phyloP scores from a whole-genome alignment of 306 rosid genomes.

The Pyrus betulifolia region DNA sequence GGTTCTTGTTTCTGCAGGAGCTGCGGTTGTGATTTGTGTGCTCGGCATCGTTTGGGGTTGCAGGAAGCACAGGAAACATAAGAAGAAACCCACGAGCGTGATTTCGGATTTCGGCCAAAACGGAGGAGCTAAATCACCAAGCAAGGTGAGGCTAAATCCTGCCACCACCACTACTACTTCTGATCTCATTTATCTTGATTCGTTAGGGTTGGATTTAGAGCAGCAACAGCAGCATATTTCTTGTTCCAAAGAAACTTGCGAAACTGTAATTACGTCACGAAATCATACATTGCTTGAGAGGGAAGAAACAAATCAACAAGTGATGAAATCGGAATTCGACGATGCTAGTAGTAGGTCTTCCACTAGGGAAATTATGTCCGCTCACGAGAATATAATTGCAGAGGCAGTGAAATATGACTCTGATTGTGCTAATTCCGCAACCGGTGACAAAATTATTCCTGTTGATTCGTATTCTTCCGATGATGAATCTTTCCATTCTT shows the following conservation, averaged over 20 bases:
- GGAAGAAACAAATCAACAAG: constrained; percentile 14
- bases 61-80: constrained; percentile 43
- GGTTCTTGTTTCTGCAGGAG: constrained; percentile 50
- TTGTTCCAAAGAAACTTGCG: constrained; percentile 24
- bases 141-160: constrained; percentile 56
- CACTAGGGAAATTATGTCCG: constrained; percentile 51
- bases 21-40: constrained; percentile 39
- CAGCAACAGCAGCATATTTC: constrained; percentile 31
- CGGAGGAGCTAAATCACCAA: constrained; percentile 32
- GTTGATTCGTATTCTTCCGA: constrained; percentile 46
- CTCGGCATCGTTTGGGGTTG: constrained; percentile 46
- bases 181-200: constrained; percentile 70
- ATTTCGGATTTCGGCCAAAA: constrained; percentile 34
- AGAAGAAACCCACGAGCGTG: constrained; percentile 45
- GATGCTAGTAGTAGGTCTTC: constrained; percentile 38
- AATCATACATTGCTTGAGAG: constrained; percentile 11
- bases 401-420: constrained; percentile 39
- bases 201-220: constrained; percentile 59
- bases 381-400: constrained; percentile 33
- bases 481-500: constrained; percentile 80
- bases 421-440: constrained; percentile 26
- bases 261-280: constrained; percentile 10
- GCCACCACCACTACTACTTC: constrained; percentile 17
- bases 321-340: constrained; percentile 24
- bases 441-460: constrained; percentile 26